A percentile compares a stretch with the other conserved stretches of the same genome.
Evolutionary conservation across 306 rosid species (phyloP).

Genomic region (Fragaria ananassa): DNA sequence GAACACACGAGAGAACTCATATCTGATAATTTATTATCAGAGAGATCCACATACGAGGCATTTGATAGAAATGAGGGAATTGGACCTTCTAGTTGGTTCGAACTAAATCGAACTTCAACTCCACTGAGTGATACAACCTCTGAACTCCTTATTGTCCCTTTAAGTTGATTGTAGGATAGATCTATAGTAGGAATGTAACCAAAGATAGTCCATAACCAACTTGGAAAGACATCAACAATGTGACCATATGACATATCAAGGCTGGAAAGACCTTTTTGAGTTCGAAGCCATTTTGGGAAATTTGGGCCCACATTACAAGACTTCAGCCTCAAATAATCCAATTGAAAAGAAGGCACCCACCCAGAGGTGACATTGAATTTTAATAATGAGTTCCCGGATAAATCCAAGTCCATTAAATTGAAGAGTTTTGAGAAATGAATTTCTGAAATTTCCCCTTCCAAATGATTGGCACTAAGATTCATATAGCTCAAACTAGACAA

Average conservation of each 20-base stretch:
- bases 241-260: background rate
- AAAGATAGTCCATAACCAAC: background rate
- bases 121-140: background rate
- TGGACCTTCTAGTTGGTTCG: conserved; percentile 7
- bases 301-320: background rate
- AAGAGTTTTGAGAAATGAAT: background rate
- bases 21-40: background rate
- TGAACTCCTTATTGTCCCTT: background rate
- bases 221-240: background rate
- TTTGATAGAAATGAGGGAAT: background rate
- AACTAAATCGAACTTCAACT: background rate
- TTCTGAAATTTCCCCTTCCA: background rate
- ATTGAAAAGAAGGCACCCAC: background rate
- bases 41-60: background rate
- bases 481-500: fast-evolving
- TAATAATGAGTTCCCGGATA: background rate
- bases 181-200: fast-evolving
- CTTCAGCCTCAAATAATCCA: fast-evolving
- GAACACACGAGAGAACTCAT: background rate
- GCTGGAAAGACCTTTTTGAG: background rate
- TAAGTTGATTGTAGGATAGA: background rate
- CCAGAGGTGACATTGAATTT: background rate
- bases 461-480: background rate
- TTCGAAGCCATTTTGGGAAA: background rate
- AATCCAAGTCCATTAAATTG: fast-evolving